Conservation (phyloP, 192 early-diverging fungal genomes). For the Funneliformis geosporum region DNA sequence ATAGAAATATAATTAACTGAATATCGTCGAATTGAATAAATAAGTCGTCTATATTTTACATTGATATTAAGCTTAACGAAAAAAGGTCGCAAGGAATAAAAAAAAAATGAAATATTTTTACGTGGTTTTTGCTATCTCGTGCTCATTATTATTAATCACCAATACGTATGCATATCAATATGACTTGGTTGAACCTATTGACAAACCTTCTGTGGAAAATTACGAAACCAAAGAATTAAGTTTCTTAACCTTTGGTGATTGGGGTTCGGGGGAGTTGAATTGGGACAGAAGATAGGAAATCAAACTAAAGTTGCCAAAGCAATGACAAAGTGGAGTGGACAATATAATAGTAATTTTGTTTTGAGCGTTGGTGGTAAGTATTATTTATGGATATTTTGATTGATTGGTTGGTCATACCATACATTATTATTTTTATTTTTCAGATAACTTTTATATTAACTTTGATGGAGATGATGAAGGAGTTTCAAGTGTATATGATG, state of each 20-base stretch:
- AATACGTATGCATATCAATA: neutral
- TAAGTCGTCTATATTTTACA: no score
- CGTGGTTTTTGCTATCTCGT: neutral
- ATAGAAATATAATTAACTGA: no score
- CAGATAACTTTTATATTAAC: neutral
- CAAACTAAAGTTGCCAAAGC: neutral
- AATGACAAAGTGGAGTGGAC: no score
- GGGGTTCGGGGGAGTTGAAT: neutral
- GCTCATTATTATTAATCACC: neutral
- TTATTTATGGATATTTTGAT: no score
- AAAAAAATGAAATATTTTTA: neutral
- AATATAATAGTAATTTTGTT: no score
- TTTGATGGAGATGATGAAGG: slow-evolving; percentile 10
- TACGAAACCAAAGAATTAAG: neutral
- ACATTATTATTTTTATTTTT: neutral
- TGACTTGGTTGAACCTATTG: neutral
- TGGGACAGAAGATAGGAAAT: neutral
- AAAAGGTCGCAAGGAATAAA: neutral
- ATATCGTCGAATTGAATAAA: no score
- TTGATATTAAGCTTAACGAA: no score
- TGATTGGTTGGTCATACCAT: no score
- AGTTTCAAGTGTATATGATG: slow-evolving; percentile 9
- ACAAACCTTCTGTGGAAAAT: neutral
- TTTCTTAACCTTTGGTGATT: neutral
- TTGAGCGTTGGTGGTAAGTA: no score